These are phyloP conservation scores for Phytophthora pisi DNA, from an alignment of 352 stramenopile species.

Conservation along the genomic window DNA sequence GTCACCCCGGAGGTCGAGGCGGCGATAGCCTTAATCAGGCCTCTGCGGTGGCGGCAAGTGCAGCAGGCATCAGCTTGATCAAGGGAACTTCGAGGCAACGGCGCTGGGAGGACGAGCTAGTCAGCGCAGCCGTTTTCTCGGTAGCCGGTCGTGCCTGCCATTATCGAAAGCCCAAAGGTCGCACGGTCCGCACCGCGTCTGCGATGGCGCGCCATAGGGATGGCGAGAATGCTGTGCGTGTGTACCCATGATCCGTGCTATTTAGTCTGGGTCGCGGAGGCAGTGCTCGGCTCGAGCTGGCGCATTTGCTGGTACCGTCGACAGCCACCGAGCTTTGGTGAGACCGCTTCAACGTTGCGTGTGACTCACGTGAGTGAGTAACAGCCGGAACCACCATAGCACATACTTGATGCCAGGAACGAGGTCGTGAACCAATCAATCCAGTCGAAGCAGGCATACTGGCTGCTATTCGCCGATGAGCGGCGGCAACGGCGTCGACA, in stretches of 20 bases:
- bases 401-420: no score
- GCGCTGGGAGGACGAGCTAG: not conserved
- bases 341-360: no score
- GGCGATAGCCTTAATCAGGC: constrained; percentile 36
- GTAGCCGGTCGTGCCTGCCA: not conserved
- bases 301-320: not conserved
- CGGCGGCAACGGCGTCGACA: no score
- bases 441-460: no score
- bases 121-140: constrained; percentile 19
- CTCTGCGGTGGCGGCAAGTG: not conserved
- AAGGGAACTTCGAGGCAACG: no score
- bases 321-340: not conserved
- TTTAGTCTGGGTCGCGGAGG: not conserved
- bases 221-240: not conserved
- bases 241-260: no score
- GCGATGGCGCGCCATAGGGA: constrained; percentile 9
- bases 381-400: not conserved
- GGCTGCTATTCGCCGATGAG: no score
- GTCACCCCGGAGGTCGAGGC: not conserved
- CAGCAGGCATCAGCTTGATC: no score
- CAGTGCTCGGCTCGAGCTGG: not conserved
- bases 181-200: constrained; percentile 13
- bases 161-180: constrained; percentile 20
- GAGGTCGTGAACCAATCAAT: no score
- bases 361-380: not conserved